Evolutionary conservation across 176 grass and related monocot species (phyloP).

Genomic region (Phoenix roebelenii): DNA sequence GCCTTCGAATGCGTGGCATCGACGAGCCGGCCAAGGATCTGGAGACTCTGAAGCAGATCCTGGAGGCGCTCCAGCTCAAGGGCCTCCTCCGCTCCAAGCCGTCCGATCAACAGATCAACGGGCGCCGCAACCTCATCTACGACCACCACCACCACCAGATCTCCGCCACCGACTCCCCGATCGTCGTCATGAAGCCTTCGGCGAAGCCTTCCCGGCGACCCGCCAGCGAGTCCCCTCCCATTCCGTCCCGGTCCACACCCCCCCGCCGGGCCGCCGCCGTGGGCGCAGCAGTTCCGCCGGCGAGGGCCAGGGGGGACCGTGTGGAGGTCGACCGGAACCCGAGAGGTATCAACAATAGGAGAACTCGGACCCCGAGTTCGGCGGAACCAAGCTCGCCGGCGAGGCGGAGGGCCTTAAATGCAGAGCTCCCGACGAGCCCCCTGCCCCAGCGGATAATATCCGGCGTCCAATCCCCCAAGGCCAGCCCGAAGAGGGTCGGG

Average conservation of each 20-base stretch:
- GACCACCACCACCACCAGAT: background rate
- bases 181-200: conserved; percentile 59
- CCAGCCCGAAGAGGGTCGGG: conserved; percentile 6
- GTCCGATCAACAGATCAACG: background rate
- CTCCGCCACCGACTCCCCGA: conserved; percentile 23
- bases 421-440: conserved; percentile 12
- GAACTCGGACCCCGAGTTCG: conserved; percentile 25
- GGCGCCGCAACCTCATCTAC: conserved; percentile 17
- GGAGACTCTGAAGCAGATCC: conserved; percentile 85
- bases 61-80: conserved; percentile 86
- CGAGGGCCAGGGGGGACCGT: conserved; percentile 1
- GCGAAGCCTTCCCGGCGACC: conserved; percentile 16
- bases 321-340: conserved; percentile 16
- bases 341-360: conserved; percentile 4
- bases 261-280: conserved; percentile 1
- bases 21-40: conserved; percentile 59
- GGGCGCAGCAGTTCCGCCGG: background rate
- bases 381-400: conserved; percentile 28
- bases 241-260: background rate
- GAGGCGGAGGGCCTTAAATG: conserved; percentile 13
- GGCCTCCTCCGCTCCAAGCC: conserved; percentile 48
- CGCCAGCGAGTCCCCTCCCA: background rate
- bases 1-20: conserved; percentile 77
- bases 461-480: conserved; percentile 29
- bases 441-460: conserved; percentile 39